Evolutionary conservation across 495 filamentous ascomycete genomes (phyloP), one percentile per base, ranked within the genome.

Genomic region (Staphylotrichum longicolle): DNA sequence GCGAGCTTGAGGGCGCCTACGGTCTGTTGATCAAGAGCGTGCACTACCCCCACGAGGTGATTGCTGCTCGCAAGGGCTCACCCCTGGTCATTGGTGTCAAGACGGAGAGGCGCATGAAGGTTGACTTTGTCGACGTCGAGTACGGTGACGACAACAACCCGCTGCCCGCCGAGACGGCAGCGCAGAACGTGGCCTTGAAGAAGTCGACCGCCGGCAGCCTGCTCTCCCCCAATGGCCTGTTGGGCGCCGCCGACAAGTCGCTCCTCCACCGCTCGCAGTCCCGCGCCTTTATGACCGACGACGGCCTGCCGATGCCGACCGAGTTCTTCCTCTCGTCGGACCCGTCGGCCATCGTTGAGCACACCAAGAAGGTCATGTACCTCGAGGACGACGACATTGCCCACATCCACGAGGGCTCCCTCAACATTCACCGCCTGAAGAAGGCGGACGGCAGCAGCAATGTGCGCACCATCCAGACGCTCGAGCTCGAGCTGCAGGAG

Each of bases 301-400:
- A 98, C 75, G 94, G 94, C 70, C 86, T 90, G 66, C 94, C 94
- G 45, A 94, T 97, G 80, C 93, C 94, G n/a, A 91, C 93, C 59
- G 94, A 98, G 74, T 98, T 98, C 80, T 98, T 96, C 83, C 82
- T 98, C 63, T 97, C 93, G 48, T 98, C 94, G 41, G 94, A 98
- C 73, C 95, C 94, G 12, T 96, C 94, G 51, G 93, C 94, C 62
- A 97, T 98, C 66, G 89, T 98, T 63, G 94, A 98, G 81, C 94
- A 98, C 82, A 98, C 94, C 72, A 98, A 98, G 86, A 98, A 98
- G 82, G 94, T 98, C 44, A 88, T 98, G 69, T 98, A 98, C 79
- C 86, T 98, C 51, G 94, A 98, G 78, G 94, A 98, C 76, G 94
- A 98, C 76, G 94, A 98, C 72, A 96, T 98, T 78, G 94, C 94